phyloP scores from a whole-genome alignment of 2,329 filamentous ascomycete species.

The Phoma sp. region DNA sequence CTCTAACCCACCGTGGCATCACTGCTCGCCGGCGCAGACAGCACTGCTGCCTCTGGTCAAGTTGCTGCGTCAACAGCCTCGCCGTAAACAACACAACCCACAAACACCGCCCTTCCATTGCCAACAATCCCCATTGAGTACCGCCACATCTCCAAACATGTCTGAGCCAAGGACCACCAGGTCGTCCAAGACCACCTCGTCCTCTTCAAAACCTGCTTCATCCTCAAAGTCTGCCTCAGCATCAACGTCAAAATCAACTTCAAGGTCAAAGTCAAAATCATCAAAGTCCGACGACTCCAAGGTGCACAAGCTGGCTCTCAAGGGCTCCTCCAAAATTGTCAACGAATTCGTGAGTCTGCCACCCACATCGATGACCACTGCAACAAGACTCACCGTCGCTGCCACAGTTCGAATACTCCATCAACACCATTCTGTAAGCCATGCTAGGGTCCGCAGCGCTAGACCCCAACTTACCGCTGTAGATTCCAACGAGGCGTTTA shows the following conservation, averaged over 20 bases:
- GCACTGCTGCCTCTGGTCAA: background rate
- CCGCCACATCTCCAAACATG: slow-evolving; percentile 28
- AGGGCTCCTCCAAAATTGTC: slow-evolving; percentile 84
- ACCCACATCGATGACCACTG: background rate
- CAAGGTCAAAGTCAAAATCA: slow-evolving; percentile 39
- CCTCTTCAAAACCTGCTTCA: slow-evolving; percentile 10
- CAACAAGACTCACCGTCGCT: slow-evolving; percentile 18
- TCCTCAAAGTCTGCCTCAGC: slow-evolving; percentile 16
- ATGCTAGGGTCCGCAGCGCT: background rate
- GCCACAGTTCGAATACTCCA: slow-evolving; percentile 89
- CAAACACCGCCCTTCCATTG: background rate
- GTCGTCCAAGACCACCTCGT: slow-evolving; percentile 16
- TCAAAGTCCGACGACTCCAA: slow-evolving; percentile 75
- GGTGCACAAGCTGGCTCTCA: slow-evolving; percentile 91
- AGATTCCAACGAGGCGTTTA: slow-evolving; percentile 86
- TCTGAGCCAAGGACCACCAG: slow-evolving; percentile 38
- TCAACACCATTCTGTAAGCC: slow-evolving; percentile 89
- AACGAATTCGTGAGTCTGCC: slow-evolving; percentile 84
- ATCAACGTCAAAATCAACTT: slow-evolving; percentile 27
- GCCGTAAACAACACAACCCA: slow-evolving; percentile 32
- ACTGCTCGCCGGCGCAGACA: background rate
- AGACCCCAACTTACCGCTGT: slow-evolving; percentile 24
- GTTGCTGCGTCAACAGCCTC: slow-evolving; percentile 42
- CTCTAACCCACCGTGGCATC: background rate
- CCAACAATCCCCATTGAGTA: slow-evolving; percentile 6